Percentiles rank a stretch among this genome's conserved stretches.
These are phyloP conservation scores for Pseudozyma tsukubaensis DNA, from an alignment of 1,284 basidiomycete species.

Conservation along the genomic window DNA sequence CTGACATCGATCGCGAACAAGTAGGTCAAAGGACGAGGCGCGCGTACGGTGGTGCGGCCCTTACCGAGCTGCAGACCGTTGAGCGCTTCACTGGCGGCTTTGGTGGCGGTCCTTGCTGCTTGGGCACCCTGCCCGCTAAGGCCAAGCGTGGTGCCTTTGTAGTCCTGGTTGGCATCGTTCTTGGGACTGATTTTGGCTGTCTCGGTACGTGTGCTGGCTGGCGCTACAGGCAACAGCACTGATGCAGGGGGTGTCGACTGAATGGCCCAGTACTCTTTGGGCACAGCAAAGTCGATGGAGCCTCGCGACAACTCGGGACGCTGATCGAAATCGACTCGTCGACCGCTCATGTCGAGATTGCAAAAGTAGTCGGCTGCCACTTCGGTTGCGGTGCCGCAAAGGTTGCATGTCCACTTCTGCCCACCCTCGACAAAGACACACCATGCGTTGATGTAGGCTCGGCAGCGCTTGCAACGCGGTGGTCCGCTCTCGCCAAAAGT, in stretches of 20 bases:
- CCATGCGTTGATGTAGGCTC: conserved; percentile 96
- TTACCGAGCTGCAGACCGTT: conserved; percentile 58
- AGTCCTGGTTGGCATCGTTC: conserved; percentile 45
- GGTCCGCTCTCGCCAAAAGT: conserved; percentile 78
- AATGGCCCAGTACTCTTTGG: conserved; percentile 86
- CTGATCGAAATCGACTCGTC: conserved; percentile 83
- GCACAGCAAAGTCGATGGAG: conserved; percentile 89
- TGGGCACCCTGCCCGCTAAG: conserved; percentile 58
- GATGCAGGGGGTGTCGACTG: conserved; percentile 69
- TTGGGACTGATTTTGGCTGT: conserved; percentile 58
- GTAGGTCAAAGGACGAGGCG: conserved; percentile 75
- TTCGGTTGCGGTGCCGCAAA: conserved; percentile 84
- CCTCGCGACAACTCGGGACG: conserved; percentile 90
- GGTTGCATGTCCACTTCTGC: conserved; percentile 88
- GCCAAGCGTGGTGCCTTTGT: conserved; percentile 60
- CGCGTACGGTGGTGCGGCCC: conserved; percentile 64
- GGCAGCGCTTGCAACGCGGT: conserved; percentile 84
- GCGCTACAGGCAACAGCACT: conserved; percentile 59
- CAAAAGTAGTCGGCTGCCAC: conserved; percentile 81
- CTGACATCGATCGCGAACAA: conserved; percentile 93
- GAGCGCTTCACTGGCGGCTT: conserved; percentile 63
- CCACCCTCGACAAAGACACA: conserved; percentile 87
- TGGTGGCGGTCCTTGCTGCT: conserved; percentile 64
- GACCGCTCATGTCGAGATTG: conserved; percentile 82
- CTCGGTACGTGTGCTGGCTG: conserved; percentile 53